Evolutionary conservation across 768 basidiomycete genomes (phyloP).

Genomic region (Hypholoma sublateritium): DNA sequence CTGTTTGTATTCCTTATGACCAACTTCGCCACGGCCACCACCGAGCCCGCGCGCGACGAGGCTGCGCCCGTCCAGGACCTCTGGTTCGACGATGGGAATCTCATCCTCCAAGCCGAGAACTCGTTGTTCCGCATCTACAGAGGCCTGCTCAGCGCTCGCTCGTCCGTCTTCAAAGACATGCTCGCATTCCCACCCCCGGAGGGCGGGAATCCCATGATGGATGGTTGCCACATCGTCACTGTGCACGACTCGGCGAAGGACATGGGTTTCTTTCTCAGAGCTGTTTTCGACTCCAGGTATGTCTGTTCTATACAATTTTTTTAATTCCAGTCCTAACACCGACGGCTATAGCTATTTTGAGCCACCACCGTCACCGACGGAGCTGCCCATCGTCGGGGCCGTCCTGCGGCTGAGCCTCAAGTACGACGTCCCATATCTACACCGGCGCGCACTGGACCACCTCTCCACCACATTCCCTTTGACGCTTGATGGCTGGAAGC

Average conservation of each 20-base stretch:
- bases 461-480: slow-evolving; percentile 36
- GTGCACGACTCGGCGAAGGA: slow-evolving; percentile 34
- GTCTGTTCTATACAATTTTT: slow-evolving; percentile 1
- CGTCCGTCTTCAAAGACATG: slow-evolving; percentile 39
- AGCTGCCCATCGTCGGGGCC: slow-evolving; percentile 28
- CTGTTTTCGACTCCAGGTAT: slow-evolving; percentile 35
- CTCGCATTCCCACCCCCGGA: slow-evolving; percentile 33
- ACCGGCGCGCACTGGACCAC: slow-evolving; percentile 31
- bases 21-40: neutral
- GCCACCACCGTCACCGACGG: slow-evolving; percentile 31
- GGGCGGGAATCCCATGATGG: slow-evolving; percentile 23
- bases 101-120: slow-evolving; percentile 35
- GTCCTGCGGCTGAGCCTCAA: slow-evolving; percentile 38
- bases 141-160: slow-evolving; percentile 33
- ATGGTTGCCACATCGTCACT: slow-evolving; percentile 32
- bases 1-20: neutral
- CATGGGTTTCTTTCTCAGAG: slow-evolving; percentile 32
- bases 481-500: slow-evolving; percentile 31
- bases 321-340: neutral
- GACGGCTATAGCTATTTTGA: slow-evolving; percentile 28
- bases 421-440: slow-evolving; percentile 37
- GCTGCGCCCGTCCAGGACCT: slow-evolving; percentile 18
- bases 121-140: slow-evolving; percentile 34
- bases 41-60: slow-evolving; percentile 1
- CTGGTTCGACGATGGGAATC: slow-evolving; percentile 42